phyloP scores from a whole-genome alignment of 2,329 filamentous ascomycete species.

The Metarhizium guizhouense region DNA sequence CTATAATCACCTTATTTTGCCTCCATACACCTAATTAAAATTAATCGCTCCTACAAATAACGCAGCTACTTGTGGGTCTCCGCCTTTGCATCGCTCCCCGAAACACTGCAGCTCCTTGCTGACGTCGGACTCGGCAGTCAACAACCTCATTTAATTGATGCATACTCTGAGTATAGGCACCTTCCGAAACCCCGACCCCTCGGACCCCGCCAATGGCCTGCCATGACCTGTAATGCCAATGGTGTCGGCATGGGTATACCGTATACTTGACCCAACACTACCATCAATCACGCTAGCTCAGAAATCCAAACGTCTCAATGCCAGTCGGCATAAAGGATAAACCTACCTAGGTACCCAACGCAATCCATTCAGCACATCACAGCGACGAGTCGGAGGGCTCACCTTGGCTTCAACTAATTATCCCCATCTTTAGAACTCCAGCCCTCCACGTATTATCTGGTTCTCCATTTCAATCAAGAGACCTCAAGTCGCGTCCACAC shows the following conservation, averaged over 20 bases:
- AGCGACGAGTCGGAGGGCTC: background rate
- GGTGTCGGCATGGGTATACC: background rate
- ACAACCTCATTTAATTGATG: conserved; percentile 10
- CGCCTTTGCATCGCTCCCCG: no score
- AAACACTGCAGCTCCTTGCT: no score
- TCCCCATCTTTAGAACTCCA: background rate
- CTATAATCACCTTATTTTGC: no score
- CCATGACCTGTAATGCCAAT: background rate
- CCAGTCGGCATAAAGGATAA: background rate
- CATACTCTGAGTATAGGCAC: conserved; percentile 16
- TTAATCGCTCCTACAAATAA: no score
- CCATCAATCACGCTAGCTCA: background rate
- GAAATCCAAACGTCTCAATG: no score
- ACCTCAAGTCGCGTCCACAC: background rate
- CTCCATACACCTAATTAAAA: no score
- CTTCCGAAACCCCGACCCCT: conserved; percentile 9
- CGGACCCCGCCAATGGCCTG: conserved; percentile 9
- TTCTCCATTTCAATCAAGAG: background rate
- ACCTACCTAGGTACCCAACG: background rate
- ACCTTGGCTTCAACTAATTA: background rate
- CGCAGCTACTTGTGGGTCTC: no score
- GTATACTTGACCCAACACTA: background rate
- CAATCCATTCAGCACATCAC: background rate
- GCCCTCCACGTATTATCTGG: background rate
- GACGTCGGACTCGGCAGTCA: no score